Base-by-base conservation (phyloP, 2,329 filamentous ascomycete genomes). In the Hirsutella minnesotensis region DNA sequence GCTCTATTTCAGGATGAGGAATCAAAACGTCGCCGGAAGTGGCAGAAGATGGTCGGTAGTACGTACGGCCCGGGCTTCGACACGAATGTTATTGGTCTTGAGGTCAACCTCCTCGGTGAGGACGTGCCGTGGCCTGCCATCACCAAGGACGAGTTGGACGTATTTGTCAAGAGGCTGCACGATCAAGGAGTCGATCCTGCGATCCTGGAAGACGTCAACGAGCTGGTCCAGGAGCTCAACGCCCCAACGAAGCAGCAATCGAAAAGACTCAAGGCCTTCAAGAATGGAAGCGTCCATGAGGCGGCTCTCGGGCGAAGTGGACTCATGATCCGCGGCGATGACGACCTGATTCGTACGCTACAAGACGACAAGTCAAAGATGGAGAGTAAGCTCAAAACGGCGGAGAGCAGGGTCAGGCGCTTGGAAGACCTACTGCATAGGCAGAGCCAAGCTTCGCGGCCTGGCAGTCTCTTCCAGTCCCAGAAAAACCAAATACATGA, bases 221-320 rank as follows among this genome's bases (percentile, higher is more conserved):
- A 87, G 55, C 75, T 88, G 16, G 74, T 94, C 46, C 79, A 81
- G 47, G 88, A 94, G 42, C 70, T 96, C 13, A 81, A 81, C 57
- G 78, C 75, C 44, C 88, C 90, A 3, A 92, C 86, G 0, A 87
- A 83, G 53, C 86, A 92, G 58, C 89, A 94, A 57, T 77, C 81
- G 47, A 89, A 87, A 61, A 79, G 87, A 44, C 77, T 92, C 7
- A 94, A 90, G 59, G 88, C 87, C 5, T 96, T 98, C 69, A 95
- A 95, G 58, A 92, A 94, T 56, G 92, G 92, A 15, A 96, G 92
- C 56, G 76, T 96, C 31, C 88, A 95, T 54, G 92, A 96, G 58
- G 82, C 83, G n/a, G 79, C 78, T 3, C 74, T 95, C 47, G 87
- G 87, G n/a, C 79, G 83, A 54, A 94, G 86, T 50, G 90, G 87